Percentiles rank a stretch among this genome's conserved stretches.
Evolutionary conservation across 1,139 yeast species (phyloP).

Genomic region (Hemisphaericaspora xylanilytica): DNA sequence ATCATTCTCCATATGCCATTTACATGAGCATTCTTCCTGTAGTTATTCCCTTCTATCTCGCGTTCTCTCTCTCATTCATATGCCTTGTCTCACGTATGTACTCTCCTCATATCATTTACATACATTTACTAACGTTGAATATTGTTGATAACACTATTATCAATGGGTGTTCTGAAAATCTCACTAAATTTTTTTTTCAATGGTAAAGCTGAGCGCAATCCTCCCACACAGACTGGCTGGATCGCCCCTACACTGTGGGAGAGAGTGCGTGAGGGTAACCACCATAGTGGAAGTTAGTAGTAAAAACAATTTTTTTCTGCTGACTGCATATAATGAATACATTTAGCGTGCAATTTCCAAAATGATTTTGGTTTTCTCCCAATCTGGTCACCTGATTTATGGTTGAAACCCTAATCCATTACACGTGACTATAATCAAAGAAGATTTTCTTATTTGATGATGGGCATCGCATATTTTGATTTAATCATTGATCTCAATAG

Average conservation of each 20-base stretch:
- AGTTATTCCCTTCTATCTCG: no score
- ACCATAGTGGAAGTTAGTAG: no score
- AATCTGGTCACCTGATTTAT: constrained; percentile 1
- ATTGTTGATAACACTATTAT: neutral
- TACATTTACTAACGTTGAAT: constrained; percentile 5
- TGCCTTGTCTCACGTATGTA: neutral
- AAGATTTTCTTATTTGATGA: neutral
- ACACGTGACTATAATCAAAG: neutral
- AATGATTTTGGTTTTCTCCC: neutral
- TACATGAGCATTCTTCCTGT: no score
- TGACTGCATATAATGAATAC: constrained; percentile 1
- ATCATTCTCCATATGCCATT: no score
- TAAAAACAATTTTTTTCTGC: no score
- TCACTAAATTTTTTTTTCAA: constrained; percentile 3
- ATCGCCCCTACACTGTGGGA: no score
- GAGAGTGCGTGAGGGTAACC: no score
- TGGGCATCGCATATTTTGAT: constrained; percentile 4
- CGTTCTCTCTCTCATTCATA: neutral
- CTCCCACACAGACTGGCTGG: no score
- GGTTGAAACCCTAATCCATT: neutral
- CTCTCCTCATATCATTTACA: neutral
- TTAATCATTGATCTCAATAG: neutral
- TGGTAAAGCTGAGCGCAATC: no score
- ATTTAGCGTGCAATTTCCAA: neutral
- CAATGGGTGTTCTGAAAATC: constrained; percentile 1